Base-by-base conservation (phyloP, 2,329 filamentous ascomycete species). In the Chalaropsis ovoidea region DNA sequence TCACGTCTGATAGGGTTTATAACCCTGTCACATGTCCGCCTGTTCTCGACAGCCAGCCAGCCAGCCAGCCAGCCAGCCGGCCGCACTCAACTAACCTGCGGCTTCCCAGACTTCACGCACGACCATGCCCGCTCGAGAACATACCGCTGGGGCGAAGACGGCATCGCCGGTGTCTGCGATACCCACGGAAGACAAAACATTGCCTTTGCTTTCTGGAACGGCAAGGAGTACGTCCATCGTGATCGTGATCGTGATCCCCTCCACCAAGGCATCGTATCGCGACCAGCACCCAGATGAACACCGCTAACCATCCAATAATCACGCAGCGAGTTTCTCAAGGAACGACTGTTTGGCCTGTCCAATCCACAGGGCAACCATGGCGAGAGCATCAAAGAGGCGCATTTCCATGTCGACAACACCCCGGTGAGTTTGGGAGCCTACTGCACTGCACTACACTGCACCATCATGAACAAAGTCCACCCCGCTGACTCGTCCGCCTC, bases 351-450 rank as follows among this genome's bases (percentile, higher is more conserved):
- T 73, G 93, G 93, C 65, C 81, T 97, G 65, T 96, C 93, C 62
- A 97, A 97, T 74, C 92, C 93, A 2, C 90, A 97, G 77, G 93
- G 93, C 70, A 96, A 96, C 73, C 94, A 97, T 77, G 94, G 94
- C 69, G 94, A 97, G 78, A 95, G 90, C 74, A 82, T 97, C 79
- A 97, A 96, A 76, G 93, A 97, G 77, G 90, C 89, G 65, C 91
- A 97, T 77, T 97, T 96, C 73, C 93, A 97, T 75, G 77, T 96
- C 67, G 93, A 97, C 76, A 97, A 97, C 75, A 95, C 90, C 35
- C 93, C 93, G n/a, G 66, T 65, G 65, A 42, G 56, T 61, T 52
- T 24, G 22, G 19, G 47, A 27, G 22, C 22, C 13, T 15, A 52
- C 22, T 52, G 22, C 35, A 10, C 35, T n/a, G n/a, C n/a, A n/a